phyloP scores from a whole-genome alignment of 257 asterid species.

The Salvia hispanica region DNA sequence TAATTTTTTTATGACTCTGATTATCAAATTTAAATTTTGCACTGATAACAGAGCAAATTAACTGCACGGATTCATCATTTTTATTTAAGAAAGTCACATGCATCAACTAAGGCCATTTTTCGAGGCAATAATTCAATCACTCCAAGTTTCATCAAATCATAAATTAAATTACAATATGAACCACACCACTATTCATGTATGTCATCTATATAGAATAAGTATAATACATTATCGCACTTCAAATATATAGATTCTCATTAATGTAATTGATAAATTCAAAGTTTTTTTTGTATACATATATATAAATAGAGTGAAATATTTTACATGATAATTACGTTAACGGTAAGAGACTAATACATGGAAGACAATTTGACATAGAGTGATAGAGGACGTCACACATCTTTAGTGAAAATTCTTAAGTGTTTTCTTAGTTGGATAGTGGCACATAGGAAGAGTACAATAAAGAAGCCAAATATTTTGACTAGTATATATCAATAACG shows the following conservation, averaged over 20 bases:
- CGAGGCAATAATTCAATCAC: not conserved
- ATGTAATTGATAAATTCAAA: too few species aligned
- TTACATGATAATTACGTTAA: not conserved
- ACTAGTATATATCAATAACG: not conserved
- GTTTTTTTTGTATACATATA: too few species aligned
- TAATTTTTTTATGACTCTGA: not conserved
- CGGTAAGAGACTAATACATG: not conserved
- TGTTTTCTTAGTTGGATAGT: not conserved
- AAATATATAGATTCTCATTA: too few species aligned
- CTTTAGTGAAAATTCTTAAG: not conserved
- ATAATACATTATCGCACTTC: too few species aligned
- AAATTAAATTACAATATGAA: too few species aligned
- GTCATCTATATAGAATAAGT: too few species aligned
- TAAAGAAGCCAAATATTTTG: not conserved
- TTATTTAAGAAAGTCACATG: not conserved
- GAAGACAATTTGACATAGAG: not conserved
- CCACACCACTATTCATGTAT: too few species aligned
- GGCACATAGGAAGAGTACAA: not conserved
- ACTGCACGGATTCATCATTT: not conserved
- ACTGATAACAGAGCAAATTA: slow-evolving; percentile 14
- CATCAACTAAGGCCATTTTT: slow-evolving; percentile 1
- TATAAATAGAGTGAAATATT: not conserved
- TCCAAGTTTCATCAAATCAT: too few species aligned
- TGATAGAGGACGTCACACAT: not conserved
- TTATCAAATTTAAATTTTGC: not conserved